Evolutionary conservation across 768 basidiomycete genomes (phyloP), one percentile per base, ranked within the genome.

Genomic region (Russula emetica): DNA sequence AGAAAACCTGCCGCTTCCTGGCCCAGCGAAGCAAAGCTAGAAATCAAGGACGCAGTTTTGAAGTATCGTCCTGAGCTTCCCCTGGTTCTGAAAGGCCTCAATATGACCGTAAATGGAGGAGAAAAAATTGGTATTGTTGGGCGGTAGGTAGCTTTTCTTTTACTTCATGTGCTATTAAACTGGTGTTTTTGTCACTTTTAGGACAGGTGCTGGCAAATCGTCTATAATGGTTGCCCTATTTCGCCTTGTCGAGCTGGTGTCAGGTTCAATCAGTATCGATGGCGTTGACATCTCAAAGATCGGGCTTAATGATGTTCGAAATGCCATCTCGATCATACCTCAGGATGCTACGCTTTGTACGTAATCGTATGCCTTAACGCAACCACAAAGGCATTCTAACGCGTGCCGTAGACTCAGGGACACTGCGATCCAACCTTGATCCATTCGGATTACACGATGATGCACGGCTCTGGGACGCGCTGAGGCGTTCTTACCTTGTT

Each of bases 101-200:
- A 81, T 14, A 82, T 98, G 81, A 76, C 76, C 32, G 78, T 97
- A 26, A 72, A 76, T 0, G 83, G 83, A 0, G 89, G 90, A 5
- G 94, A 98, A 76, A 95, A 96, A 76, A 86, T 98, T 67, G 94
- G 94, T 30, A 90, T 96, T 57, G 90, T 96, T 53, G 92, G 93
- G 26, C 70, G 84, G 73, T 81, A 71, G 1, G 75, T 62, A 14
- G 24, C 53, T 75, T 40, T 61, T 64, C n/a, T 13, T 22, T 51
- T 45, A 47, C 24, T 60, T 34, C 51, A 7, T 49, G 36, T 54
- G 40, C 52, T 58, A 34, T 13, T 24, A 26, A 60, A 10, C 64
- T 58, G 58, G 49, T 22, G 18, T 58, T 16, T n/a, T 38, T 55
- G 22, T 55, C 36, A 57, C 20, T 45, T 45, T 32, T 36, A 74